Conservation (phyloP, 1,284 basidiomycete genomes). For the Boletus sp. region DNA sequence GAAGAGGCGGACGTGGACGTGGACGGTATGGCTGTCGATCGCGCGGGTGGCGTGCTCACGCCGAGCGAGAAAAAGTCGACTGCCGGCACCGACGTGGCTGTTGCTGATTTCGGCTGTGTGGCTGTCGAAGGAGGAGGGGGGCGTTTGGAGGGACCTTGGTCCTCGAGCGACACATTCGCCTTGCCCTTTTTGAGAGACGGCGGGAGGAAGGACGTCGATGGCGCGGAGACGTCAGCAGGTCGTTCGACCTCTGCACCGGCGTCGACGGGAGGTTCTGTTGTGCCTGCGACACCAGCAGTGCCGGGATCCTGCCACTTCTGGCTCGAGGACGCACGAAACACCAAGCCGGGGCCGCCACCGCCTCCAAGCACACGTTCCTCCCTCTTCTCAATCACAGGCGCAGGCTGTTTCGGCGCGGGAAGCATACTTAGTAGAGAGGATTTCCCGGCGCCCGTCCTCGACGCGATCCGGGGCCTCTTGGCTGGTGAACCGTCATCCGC, state of each 20-base stretch:
- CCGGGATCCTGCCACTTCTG: conserved; percentile 1
- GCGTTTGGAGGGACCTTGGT: conserved; percentile 34
- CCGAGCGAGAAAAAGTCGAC: conserved; percentile 68
- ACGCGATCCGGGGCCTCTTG: conserved; percentile 54
- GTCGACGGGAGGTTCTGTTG: conserved; percentile 1
- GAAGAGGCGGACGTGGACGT: conserved; percentile 3
- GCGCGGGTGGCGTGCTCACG: conserved; percentile 22
- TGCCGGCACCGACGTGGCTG: conserved; percentile 40
- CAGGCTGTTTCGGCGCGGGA: conserved; percentile 63
- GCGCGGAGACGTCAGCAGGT: background rate
- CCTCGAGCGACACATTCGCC: conserved; percentile 59
- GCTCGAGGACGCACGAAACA: conserved; percentile 43
- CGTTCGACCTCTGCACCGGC: conserved; percentile 13
- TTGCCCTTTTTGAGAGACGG: conserved; percentile 55
- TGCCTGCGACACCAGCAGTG: conserved; percentile 8
- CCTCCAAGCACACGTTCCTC: conserved; percentile 58
- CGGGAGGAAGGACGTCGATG: conserved; percentile 48
- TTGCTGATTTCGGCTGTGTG: conserved; percentile 12
- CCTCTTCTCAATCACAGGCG: conserved; percentile 29
- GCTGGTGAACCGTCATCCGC: conserved; percentile 47
- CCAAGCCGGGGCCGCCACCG: conserved; percentile 55
- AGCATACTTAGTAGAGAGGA: conserved; percentile 71
- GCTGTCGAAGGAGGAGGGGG: conserved; percentile 15
- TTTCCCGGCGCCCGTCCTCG: conserved; percentile 47
- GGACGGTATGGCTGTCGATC: conserved; percentile 13